Conservation (phyloP, 179 eudicot genomes). For the Silene coronaria region DNA sequence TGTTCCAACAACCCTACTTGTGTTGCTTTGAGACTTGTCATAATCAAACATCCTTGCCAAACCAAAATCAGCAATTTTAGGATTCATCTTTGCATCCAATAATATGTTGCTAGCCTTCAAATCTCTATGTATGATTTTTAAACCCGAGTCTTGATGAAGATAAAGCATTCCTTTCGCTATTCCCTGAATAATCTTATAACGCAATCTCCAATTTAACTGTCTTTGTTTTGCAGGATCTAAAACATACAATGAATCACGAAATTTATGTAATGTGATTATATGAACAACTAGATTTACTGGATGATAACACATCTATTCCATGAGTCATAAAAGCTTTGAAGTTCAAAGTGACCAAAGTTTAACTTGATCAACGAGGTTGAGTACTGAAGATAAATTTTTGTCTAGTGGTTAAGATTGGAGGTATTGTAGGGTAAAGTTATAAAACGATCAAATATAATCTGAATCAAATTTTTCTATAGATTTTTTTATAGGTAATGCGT, state of each 20-base stretch:
- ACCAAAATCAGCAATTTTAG: neutral
- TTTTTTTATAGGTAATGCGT: no score
- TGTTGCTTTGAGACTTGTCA: neutral
- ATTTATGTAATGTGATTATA: neutral
- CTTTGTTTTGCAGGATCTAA: neutral
- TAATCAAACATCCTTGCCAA: neutral
- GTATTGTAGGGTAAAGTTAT: no score
- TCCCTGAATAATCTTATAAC: slow-evolving; percentile 24
- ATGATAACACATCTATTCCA: slow-evolving; percentile 19
- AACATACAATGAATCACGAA: neutral
- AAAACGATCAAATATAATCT: no score
- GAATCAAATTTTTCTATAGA: no score
- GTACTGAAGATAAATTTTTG: no score
- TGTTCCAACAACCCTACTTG: neutral
- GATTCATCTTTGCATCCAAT: slow-evolving; percentile 14
- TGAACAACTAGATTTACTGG: slow-evolving; percentile 26
- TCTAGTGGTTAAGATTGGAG: no score
- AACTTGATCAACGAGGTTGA: no score
- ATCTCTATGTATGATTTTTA: slow-evolving; percentile 23
- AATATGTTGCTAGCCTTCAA: slow-evolving; percentile 22
- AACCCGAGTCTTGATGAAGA: slow-evolving; percentile 26
- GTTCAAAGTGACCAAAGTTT: no score
- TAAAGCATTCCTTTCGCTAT: slow-evolving; percentile 25
- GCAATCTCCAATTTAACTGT: slow-evolving; percentile 12
- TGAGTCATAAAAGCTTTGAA: no score